Evolutionary conservation across 1,139 yeast genomes (phyloP).

Genomic region (Pichia kudriavzevii): DNA sequence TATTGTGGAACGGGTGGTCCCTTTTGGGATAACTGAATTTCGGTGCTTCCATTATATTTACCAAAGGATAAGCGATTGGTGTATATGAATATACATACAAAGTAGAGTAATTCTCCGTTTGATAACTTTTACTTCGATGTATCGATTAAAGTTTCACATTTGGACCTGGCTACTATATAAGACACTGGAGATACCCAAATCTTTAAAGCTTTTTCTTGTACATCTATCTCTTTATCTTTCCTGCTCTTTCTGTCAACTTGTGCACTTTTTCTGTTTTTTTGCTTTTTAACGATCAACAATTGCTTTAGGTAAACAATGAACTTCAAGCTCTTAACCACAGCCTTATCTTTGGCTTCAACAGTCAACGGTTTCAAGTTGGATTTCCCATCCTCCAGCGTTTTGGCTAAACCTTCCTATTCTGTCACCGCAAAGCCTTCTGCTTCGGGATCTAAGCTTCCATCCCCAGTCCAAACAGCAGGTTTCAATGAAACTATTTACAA

Average conservation of each 20-base stretch:
- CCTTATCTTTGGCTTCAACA: conserved; percentile 2
- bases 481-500: conserved; percentile 19
- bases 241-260: not conserved
- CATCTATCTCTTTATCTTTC: not conserved
- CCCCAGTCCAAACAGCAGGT: conserved; percentile 21
- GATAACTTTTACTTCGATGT: too few species aligned
- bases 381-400: conserved; percentile 8
- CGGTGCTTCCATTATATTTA: too few species aligned
- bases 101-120: too few species aligned
- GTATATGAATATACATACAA: too few species aligned
- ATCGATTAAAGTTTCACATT: too few species aligned
- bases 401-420: conserved; percentile 10
- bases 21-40: too few species aligned
- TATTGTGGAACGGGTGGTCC: too few species aligned
- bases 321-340: conserved; percentile 5
- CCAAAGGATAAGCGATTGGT: too few species aligned
- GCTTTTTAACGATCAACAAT: too few species aligned
- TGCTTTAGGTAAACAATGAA: conserved; percentile 6
- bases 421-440: conserved; percentile 9
- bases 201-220: too few species aligned
- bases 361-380: conserved; percentile 2
- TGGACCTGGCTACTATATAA: too few species aligned
- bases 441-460: conserved; percentile 14
- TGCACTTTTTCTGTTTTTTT: not conserved
- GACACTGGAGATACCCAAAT: too few species aligned